Base-by-base conservation (phyloP, 169 alveolate genomes). In the Blepharisma undulans region DNA sequence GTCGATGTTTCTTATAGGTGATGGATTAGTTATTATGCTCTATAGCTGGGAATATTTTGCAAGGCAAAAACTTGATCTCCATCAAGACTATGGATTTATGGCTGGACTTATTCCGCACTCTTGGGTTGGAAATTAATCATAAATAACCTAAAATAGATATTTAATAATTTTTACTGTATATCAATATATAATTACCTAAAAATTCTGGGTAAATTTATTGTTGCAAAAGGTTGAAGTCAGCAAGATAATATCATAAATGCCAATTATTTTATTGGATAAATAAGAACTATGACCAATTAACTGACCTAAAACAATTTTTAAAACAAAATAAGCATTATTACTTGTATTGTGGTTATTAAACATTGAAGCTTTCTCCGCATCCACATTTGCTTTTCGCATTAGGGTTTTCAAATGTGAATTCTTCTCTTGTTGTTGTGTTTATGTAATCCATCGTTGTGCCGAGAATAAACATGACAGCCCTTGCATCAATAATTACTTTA, bases 381-480 rank as follows among this genome's bases (percentile, higher is more conserved):
- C 98, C 98, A 81, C 98, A 96, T n/a, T 90, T 48, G 21, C 97
- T 95, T 92, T 94, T 96, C 25, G 95, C 87, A 87, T 96, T 96
- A 33, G 98, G 98, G 72, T 96, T 96, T 48, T 96, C 92, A 86
- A 96, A 96, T 19, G 94, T 96, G 81, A 96, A 96, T 36, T 96
- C 98, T 19, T 94, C 84, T 60, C 92, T 93, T 27, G 94, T 92
- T n/a, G 95, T 96, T 88, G 92, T 95, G 34, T 95, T 97, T 16
- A 96, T 93, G 76, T 90, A 96, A 77, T 96, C 98, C 97, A 96
- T 95, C 80, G 94, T 96, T 32, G 98, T 96, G 12, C 98, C 98
- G 0, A 96, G 91, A 25, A 96, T 74, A 25, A 93, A 95, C 95
- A 96, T 93, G 22, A 95, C 84, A 25, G 98, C 98, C 48, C 92